These are phyloP conservation scores for Mycena polygramma DNA, from an alignment of 768 basidiomycete species.

Conservation along the genomic window DNA sequence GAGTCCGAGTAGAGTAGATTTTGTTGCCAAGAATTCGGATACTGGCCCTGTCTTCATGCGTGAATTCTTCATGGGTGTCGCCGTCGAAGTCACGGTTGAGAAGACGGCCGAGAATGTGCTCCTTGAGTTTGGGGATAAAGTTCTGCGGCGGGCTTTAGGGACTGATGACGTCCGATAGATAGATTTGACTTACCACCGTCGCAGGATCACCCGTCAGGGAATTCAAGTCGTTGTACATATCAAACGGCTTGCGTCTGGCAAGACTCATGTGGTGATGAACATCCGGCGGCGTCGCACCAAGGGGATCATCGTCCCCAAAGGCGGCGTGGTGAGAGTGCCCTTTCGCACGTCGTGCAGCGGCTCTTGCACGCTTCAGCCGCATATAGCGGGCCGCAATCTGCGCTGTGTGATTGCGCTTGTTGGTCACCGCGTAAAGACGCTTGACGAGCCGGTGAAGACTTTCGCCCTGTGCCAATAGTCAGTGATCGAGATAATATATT, in stretches of 20 bases:
- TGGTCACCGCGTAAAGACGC: constrained; percentile 50
- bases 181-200: constrained; percentile 37
- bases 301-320: constrained; percentile 13
- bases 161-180: neutral
- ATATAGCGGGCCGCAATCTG: constrained; percentile 47
- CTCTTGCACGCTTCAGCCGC: constrained; percentile 19
- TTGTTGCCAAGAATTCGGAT: constrained; percentile 39
- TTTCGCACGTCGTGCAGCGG: neutral
- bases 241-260: constrained; percentile 35
- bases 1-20: constrained; percentile 44
- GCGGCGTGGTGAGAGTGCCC: constrained; percentile 14
- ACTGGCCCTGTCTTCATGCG: constrained; percentile 37
- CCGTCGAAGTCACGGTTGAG: constrained; percentile 43
- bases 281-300: constrained; percentile 11
- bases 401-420: constrained; percentile 45
- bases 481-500: neutral
- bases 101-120: constrained; percentile 50
- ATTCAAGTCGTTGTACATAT: constrained; percentile 37
- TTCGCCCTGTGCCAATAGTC: constrained; percentile 50
- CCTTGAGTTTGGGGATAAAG: constrained; percentile 50
- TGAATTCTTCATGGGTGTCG: constrained; percentile 44
- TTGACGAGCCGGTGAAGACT: constrained; percentile 56
- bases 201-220: constrained; percentile 31
- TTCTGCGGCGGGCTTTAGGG: constrained; percentile 28
- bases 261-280: constrained; percentile 40